Evolutionary conservation across 805 yeast genomes (phyloP), one percentile per base, ranked within the genome.

Genomic region (Candida krabiensis): DNA sequence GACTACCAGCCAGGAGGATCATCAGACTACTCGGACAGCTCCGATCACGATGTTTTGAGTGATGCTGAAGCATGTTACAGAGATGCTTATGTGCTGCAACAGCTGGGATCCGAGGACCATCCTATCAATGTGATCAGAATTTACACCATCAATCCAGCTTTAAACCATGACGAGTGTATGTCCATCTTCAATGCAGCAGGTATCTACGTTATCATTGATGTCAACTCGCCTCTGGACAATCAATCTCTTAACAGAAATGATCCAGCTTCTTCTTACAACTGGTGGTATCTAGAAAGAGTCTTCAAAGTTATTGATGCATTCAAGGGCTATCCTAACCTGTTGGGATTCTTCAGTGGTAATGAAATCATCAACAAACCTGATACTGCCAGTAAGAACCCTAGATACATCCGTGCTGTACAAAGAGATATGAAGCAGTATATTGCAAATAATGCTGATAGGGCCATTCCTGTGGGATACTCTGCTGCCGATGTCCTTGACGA

Each of bases 1-100:
- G 97, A 88, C 63, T 90, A 90, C 63, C 95, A 87, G 64, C 95
- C 91, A 0, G 96, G 97, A 47, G 97, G 96, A 2, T 82, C 96
- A 0, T 85, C 95, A 1, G 73, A 67, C 13, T 78, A 70, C 51
- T 50, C 61, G 14, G 52, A 52, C 23, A 66, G 43, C 30, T 47
- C 43, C 31, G 56, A 34, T 0, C 47, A 57, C 11, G 96, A 90
- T 60, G 89, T 87, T 2, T 68, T 90, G 25, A 73, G 89, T 11
- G 86, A 87, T 51, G 71, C 77, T 2, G 77, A 71, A 17, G 69
- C 67, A 19, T 90, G 96, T 63, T 75, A 77, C 46, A 79, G 97
- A 61, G 97, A 90, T 60, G 86, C 89, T 26, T 76, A 70, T 53
- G 77, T 77, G 41, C 76, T 90, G 56, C 86, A 84, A 65, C 79